Evolutionary conservation across 176 grass and related monocot genomes (phyloP).

Genomic region (Oryza officinalis): DNA sequence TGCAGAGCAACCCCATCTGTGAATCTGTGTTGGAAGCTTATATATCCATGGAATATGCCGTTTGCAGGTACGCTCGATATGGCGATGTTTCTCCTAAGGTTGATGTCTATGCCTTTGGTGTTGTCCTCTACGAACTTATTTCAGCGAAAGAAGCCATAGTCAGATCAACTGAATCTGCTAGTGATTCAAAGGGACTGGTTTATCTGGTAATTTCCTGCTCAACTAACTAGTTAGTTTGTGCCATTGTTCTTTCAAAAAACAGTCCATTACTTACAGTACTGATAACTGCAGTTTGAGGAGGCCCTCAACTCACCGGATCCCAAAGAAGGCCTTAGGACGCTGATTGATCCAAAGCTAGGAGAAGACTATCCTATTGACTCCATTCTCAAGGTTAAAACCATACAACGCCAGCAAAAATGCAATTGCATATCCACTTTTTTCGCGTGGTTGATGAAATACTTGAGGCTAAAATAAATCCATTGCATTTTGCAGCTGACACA

Average conservation of each 20-base stretch:
- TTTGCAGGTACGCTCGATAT: constrained; percentile 77
- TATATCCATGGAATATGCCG: background rate
- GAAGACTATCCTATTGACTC: constrained; percentile 68
- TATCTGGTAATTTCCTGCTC: constrained; percentile 60
- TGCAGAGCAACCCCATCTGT: background rate
- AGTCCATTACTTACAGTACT: background rate
- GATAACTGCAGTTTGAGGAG: constrained; percentile 71
- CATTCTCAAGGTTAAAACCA: constrained; percentile 53
- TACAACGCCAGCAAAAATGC: background rate
- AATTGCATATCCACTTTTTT: background rate
- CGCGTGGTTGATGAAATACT: background rate
- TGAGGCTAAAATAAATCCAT: background rate
- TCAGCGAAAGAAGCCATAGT: constrained; percentile 92
- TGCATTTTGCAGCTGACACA: constrained; percentile 54
- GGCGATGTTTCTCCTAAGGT: constrained; percentile 94
- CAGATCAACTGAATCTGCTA: constrained; percentile 51
- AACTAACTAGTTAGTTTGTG: background rate
- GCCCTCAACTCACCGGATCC: constrained; percentile 53
- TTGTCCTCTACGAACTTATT: constrained; percentile 95
- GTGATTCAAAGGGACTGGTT: constrained; percentile 82
- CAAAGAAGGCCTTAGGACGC: constrained; percentile 55
- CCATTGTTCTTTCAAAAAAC: background rate
- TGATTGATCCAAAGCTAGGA: constrained; percentile 69
- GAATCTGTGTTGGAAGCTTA: constrained; percentile 4
- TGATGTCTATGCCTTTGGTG: constrained; percentile 90